These are phyloP conservation scores for Anisodus acutangulus DNA, from an alignment of 257 asterid genomes.

Conservation along the genomic window DNA sequence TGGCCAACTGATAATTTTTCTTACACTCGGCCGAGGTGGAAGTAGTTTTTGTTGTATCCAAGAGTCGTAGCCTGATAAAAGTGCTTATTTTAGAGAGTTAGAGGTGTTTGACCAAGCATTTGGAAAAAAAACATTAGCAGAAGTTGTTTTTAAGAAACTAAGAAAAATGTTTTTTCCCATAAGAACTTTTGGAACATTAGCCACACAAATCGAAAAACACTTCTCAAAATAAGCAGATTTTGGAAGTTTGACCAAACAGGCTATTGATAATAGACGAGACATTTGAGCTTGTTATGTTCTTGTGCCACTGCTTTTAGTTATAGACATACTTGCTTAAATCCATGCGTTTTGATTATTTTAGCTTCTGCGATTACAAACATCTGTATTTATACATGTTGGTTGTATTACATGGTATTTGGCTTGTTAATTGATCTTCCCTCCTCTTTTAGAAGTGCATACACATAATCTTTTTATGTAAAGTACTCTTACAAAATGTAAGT, in stretches of 20 bases:
- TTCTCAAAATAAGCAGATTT: no score
- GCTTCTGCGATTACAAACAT: neutral
- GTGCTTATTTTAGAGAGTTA: no score
- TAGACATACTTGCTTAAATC: neutral
- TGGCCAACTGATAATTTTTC: neutral
- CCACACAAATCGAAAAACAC: no score
- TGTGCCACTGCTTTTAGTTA: neutral
- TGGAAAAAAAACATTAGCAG: no score
- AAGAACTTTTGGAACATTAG: no score
- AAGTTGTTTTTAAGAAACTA: no score
- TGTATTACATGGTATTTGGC: slow-evolving; percentile 10
- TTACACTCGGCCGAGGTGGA: neutral
- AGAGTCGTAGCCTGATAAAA: no score
- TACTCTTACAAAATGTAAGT: neutral
- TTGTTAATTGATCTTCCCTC: neutral
- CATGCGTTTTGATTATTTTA: neutral
- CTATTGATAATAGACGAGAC: no score
- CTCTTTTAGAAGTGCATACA: neutral
- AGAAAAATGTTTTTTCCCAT: no score
- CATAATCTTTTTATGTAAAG: neutral
- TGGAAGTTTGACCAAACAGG: no score
- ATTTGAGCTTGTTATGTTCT: neutral
- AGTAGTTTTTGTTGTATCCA: neutral
- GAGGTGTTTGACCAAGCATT: no score
- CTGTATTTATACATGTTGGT: neutral